Conservation (phyloP, 75 land plant species). For the Cunninghamia lanceolata region DNA sequence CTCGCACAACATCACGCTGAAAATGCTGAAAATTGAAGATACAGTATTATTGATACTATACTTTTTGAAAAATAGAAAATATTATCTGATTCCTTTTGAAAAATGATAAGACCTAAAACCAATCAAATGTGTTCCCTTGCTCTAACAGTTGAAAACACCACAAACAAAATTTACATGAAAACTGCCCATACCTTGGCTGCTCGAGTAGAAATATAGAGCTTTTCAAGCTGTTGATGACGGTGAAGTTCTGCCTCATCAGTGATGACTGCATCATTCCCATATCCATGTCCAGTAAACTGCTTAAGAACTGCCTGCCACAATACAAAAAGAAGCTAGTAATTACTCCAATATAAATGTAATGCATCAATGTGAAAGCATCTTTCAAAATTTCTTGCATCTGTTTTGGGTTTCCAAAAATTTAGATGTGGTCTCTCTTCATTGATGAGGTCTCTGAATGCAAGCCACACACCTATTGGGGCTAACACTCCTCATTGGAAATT, state of each 20-base stretch:
- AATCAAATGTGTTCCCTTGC: background rate
- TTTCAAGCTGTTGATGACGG: constrained; percentile 70
- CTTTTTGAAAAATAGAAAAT: background rate
- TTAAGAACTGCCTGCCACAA: constrained; percentile 65
- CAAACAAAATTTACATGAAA: background rate
- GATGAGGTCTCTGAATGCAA: background rate
- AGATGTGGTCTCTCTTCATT: background rate
- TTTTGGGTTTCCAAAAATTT: background rate
- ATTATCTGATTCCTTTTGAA: background rate
- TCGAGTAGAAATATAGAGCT: constrained; percentile 71
- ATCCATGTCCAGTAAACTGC: constrained; percentile 58
- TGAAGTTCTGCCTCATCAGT: constrained; percentile 75
- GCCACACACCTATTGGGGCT: background rate
- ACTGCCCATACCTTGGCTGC: constrained; percentile 61
- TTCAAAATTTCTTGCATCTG: background rate
- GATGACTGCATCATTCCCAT: constrained; percentile 40
- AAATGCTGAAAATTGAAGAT: constrained; percentile 54
- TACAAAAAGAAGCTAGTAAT: background rate
- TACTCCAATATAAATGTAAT: background rate
- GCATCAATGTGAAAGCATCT: background rate
- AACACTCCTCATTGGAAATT: background rate
- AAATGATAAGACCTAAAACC: background rate
- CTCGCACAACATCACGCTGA: constrained; percentile 78
- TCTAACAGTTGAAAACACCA: background rate
- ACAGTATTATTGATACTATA: background rate